phyloP scores from a whole-genome alignment of 805 yeast species.

The Grigorovia jiainica region DNA sequence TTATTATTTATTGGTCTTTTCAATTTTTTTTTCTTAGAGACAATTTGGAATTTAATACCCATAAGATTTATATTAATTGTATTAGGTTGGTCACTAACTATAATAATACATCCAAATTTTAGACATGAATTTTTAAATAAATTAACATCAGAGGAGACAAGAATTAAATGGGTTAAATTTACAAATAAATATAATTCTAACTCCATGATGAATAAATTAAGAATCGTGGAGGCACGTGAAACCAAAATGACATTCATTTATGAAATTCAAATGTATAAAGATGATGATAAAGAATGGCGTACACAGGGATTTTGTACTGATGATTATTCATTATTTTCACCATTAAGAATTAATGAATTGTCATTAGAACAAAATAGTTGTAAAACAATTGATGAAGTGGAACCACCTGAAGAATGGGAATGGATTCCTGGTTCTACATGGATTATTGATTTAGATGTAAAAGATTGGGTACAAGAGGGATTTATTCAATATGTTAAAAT shows the following conservation, averaged over 20 bases:
- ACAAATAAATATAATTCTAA: slow-evolving; percentile 41
- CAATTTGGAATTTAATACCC: slow-evolving; percentile 26
- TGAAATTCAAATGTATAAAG: slow-evolving; percentile 52
- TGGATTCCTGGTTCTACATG: slow-evolving; percentile 43
- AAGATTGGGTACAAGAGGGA: slow-evolving; percentile 50
- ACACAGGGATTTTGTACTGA: slow-evolving; percentile 49
- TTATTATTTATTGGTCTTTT: slow-evolving; percentile 27
- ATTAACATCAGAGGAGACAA: slow-evolving; percentile 55
- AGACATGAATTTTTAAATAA: slow-evolving; percentile 38
- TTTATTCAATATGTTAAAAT: slow-evolving; percentile 47
- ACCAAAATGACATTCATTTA: slow-evolving; percentile 50
- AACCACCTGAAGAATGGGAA: slow-evolving; percentile 54
- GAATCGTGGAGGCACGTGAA: slow-evolving; percentile 34
- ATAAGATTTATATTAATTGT: slow-evolving; percentile 31
- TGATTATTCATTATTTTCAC: slow-evolving; percentile 43
- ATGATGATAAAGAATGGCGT: slow-evolving; percentile 49
- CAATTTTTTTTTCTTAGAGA: slow-evolving; percentile 26
- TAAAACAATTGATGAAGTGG: slow-evolving; percentile 29
- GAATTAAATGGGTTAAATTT: slow-evolving; percentile 39
- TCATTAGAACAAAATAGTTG: slow-evolving; percentile 13
- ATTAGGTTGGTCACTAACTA: slow-evolving; percentile 40
- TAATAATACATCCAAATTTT: slow-evolving; percentile 45
- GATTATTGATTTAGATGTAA: slow-evolving; percentile 58
- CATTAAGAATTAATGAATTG: slow-evolving; percentile 27
- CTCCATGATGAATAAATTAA: slow-evolving; percentile 32